A percentile compares a stretch with the other conserved stretches of the same genome.
Evolutionary conservation across 805 yeast genomes (phyloP).

Genomic region (Torulaspora maleeae): DNA sequence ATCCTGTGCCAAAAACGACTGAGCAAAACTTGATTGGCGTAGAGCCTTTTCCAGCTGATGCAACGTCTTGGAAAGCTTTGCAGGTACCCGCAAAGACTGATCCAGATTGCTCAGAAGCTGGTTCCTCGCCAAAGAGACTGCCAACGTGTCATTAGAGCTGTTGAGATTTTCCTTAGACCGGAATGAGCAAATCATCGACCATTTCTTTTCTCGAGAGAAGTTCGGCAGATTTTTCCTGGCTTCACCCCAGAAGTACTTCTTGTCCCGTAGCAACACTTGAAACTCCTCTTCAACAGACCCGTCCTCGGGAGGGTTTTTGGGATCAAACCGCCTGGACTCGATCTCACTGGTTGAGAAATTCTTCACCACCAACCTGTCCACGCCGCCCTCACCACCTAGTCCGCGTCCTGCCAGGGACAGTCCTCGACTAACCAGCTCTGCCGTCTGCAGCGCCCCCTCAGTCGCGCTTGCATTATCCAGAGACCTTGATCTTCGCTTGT

Average conservation of each 20-base stretch:
- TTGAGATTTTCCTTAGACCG: constrained; percentile 7
- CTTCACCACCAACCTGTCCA: constrained; percentile 10
- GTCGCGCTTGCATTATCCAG: constrained; percentile 10
- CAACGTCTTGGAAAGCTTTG: constrained; percentile 15
- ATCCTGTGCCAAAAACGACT: constrained; percentile 17
- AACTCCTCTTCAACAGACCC: constrained; percentile 22
- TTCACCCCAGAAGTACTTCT: constrained; percentile 29
- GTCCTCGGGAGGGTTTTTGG: constrained; percentile 19
- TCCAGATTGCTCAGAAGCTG: constrained; percentile 8
- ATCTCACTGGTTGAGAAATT: constrained; percentile 17
- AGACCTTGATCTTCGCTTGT: constrained; percentile 16
- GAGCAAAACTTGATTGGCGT: constrained; percentile 20
- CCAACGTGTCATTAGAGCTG: constrained; percentile 7
- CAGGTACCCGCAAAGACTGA: constrained; percentile 2
- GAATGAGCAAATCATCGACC: constrained; percentile 30
- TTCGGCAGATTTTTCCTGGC: constrained; percentile 23
- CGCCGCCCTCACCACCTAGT: constrained; percentile 2
- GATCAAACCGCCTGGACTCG: constrained; percentile 6
- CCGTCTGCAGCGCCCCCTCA: neutral
- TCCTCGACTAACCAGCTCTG: constrained; percentile 16
- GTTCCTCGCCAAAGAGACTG: constrained; percentile 3
- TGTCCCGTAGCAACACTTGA: constrained; percentile 21
- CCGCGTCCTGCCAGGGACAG: constrained; percentile 21
- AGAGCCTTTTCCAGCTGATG: constrained; percentile 29
- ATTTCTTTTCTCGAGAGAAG: constrained; percentile 27